phyloP scores from a whole-genome alignment of 1,139 yeast species.

The Meyerozyma smithsonii region DNA sequence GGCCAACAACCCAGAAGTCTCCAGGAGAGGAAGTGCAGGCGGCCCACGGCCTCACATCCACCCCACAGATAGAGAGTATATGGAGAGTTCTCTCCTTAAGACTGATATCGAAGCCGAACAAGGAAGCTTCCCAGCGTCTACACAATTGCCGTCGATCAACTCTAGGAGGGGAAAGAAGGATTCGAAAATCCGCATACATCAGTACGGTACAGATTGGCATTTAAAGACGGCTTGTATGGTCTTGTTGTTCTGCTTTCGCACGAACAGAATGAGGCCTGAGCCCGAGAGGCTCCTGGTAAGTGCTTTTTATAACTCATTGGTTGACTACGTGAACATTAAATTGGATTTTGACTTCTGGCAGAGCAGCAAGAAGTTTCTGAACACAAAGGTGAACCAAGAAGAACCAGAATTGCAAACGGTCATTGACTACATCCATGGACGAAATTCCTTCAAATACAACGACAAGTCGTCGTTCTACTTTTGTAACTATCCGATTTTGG shows the following conservation, averaged over 20 bases:
- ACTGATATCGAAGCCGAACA: constrained; percentile 13
- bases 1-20: constrained; percentile 30
- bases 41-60: constrained; percentile 1
- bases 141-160: constrained; percentile 6
- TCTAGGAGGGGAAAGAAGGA: constrained; percentile 22
- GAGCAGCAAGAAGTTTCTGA: constrained; percentile 16
- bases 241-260: constrained; percentile 49
- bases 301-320: constrained; percentile 71
- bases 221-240: constrained; percentile 60
- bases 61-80: constrained; percentile 12
- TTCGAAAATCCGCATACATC: constrained; percentile 49
- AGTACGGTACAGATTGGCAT: constrained; percentile 82
- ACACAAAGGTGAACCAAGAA: constrained; percentile 1
- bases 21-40: constrained; percentile 11
- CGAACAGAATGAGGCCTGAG: constrained; percentile 38
- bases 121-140: constrained; percentile 5
- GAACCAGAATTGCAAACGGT: constrained; percentile 34
- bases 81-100: constrained; percentile 14
- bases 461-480: constrained; percentile 44
- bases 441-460: constrained; percentile 14
- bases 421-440: constrained; percentile 45
- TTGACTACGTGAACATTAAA: constrained; percentile 71
- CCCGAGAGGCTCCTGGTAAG: constrained; percentile 40
- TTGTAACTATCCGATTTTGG: constrained; percentile 79
- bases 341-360: constrained; percentile 88